Evolutionary conservation across 2,329 filamentous ascomycete species (phyloP), one percentile per base, ranked within the genome.

Genomic region (Leptosphaerulina australis): DNA sequence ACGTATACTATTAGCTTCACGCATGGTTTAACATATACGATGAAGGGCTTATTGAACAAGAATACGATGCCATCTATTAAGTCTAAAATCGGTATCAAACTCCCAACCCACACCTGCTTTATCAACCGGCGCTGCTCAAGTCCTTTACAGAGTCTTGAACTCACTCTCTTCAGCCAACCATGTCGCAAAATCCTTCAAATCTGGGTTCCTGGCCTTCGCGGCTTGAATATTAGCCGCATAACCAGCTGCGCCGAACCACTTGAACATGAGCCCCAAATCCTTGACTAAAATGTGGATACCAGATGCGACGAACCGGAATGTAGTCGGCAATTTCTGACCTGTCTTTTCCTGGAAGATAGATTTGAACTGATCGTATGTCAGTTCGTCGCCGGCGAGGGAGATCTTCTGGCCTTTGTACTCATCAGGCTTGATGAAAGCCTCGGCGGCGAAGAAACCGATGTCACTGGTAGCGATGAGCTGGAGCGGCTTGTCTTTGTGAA

Each of bases 361-460:
- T 11, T 67, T 65, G 9, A 76, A 73, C 24, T 79, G 62, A 0
- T 60, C 58, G 21, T 72, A 74, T 0, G 74, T 77, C 29, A 82
- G 55, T 17, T 80, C 75, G 41, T 81, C 80, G 1, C 79, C 78
- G 0, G 79, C 80, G 8, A 83, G 52, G 6, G 76, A 74, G 20
- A 81, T 64, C 2, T 63, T 67, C 40, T 65, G 64, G 17, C 76
- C 72, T 11, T 67, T 66, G 49, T 72, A 81, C 30, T 74, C 63
- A 0, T 76, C 68, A 0, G 74, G 68, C 2, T 44, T 43, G 1
- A 75, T 34, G 47, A 82, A 78, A 0, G 77, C 77, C 30, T 76
- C 59, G 0, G 78, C 76, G 3, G 71, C 80, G 39, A 81, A 76
- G 22, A 64, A 65, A 0, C 80, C 80, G 44, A 82, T 81, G 53